Percentiles rank a stretch among this genome's conserved stretches.
Evolutionary conservation across 352 stramenopile genomes (phyloP).

Genomic region (Phytopythium delawarense): DNA sequence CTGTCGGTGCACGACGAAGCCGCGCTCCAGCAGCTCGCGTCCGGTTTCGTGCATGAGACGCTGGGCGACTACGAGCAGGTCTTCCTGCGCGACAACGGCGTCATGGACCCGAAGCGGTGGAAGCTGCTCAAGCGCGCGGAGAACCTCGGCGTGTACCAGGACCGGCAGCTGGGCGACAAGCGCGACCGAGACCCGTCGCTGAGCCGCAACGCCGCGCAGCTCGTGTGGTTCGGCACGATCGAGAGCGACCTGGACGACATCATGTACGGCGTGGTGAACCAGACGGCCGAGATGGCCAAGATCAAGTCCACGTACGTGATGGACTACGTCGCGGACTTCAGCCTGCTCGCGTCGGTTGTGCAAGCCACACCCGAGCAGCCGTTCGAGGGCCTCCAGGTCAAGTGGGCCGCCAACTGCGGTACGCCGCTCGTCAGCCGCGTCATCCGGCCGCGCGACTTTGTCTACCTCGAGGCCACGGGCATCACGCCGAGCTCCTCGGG

Average conservation of each 20-base stretch:
- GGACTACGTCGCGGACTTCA: slow-evolving; percentile 17
- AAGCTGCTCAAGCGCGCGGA: slow-evolving; percentile 21
- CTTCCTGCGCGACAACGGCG: slow-evolving; percentile 11
- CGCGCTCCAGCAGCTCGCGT: slow-evolving; percentile 11
- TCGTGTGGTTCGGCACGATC: slow-evolving; percentile 14
- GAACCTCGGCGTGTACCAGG: slow-evolving; percentile 23
- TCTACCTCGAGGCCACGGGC: slow-evolving; percentile 50
- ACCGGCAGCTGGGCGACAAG: slow-evolving; percentile 8
- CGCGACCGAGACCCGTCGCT: slow-evolving; percentile 5
- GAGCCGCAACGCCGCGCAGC: slow-evolving; percentile 12
- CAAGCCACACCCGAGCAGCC: slow-evolving; percentile 5
- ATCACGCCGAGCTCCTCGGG: slow-evolving; percentile 22
- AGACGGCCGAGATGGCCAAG: slow-evolving; percentile 14
- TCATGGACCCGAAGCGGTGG: slow-evolving; percentile 21
- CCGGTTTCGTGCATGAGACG: slow-evolving; percentile 18
- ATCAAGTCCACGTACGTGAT: slow-evolving; percentile 18
- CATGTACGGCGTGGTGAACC: slow-evolving; percentile 23
- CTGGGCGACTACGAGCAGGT: slow-evolving; percentile 28
- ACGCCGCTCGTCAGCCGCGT: neutral
- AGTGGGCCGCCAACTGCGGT: slow-evolving; percentile 10
- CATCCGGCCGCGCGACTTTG: slow-evolving; percentile 29
- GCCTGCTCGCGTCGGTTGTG: slow-evolving; percentile 9
- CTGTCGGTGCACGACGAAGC: slow-evolving; percentile 10
- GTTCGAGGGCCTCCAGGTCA: slow-evolving; percentile 12
- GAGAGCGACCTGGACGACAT: slow-evolving; percentile 17